Evolutionary conservation across 202 grass and related monocot species (phyloP).

Genomic region (Carex sylvatica): DNA sequence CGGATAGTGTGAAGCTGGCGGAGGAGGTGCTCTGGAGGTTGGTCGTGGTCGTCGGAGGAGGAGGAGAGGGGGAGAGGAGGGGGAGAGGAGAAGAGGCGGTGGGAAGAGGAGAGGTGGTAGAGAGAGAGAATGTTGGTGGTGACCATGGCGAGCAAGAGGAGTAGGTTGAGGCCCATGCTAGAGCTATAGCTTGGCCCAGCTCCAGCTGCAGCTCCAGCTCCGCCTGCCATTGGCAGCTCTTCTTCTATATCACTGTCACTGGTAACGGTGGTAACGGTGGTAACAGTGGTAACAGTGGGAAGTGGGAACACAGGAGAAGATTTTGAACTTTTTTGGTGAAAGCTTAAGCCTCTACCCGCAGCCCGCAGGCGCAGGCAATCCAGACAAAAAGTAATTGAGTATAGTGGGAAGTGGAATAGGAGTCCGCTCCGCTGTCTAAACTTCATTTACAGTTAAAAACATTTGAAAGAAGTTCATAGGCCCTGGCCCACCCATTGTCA

Average conservation of each 20-base stretch:
- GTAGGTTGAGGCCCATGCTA: conserved; percentile 46
- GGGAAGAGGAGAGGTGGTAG: conserved; percentile 75
- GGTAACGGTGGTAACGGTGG: too few relatives aligned
- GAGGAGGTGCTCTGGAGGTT: conserved; percentile 45
- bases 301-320: too few relatives aligned
- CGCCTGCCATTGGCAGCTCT: conserved; percentile 16
- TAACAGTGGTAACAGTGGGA: too few relatives aligned
- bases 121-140: conserved; percentile 85
- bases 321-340: too few relatives aligned
- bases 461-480: too few relatives aligned
- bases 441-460: too few relatives aligned
- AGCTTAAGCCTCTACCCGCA: too few relatives aligned
- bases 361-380: too few relatives aligned
- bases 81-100: conserved; percentile 30
- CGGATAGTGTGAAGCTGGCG: conserved; percentile 74
- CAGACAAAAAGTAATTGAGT: too few relatives aligned
- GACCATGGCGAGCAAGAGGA: conserved; percentile 72
- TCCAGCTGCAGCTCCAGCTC: background rate
- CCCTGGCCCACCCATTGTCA: too few relatives aligned
- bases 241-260: background rate
- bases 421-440: too few relatives aligned
- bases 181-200: background rate
- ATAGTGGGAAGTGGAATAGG: too few relatives aligned
- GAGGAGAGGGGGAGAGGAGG: conserved; percentile 13
- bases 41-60: conserved; percentile 7